phyloP scores from a whole-genome alignment of 495 filamentous ascomycete species.

The Aspergillus asperescens region DNA sequence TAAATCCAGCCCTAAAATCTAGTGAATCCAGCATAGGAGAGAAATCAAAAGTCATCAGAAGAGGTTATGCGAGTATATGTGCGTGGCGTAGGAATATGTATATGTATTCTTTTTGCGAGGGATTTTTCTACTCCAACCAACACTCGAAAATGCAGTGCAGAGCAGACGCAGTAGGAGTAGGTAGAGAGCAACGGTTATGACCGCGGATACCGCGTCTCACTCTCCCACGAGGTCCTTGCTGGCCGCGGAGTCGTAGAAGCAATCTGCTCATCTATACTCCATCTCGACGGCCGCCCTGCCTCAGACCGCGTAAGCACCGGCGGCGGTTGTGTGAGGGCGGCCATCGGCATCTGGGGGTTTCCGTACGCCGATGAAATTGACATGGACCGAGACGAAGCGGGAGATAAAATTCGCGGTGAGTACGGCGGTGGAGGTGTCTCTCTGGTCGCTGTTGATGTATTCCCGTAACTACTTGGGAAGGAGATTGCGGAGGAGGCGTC shows the following conservation, averaged over 20 bases:
- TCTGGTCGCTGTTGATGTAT: conserved; percentile 44
- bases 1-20: not conserved
- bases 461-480: conserved; percentile 45
- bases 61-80: not conserved
- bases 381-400: conserved; percentile 31
- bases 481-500: conserved; percentile 42
- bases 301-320: conserved; percentile 24
- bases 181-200: not conserved
- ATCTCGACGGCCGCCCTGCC: not conserved
- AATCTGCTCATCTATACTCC: conserved; percentile 14
- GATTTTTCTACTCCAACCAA: not conserved
- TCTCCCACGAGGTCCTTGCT: conserved; percentile 34
- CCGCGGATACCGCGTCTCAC: not conserved
- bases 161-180: not conserved
- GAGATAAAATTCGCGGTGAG: conserved; percentile 27
- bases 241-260: conserved; percentile 9
- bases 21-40: not conserved
- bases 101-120: too few relatives aligned
- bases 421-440: conserved; percentile 46
- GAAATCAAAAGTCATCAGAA: not conserved
- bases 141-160: not conserved
- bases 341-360: conserved; percentile 14
- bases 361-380: conserved; percentile 31
- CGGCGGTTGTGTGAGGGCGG: conserved; percentile 22
- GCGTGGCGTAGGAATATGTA: too few relatives aligned